phyloP scores from a whole-genome alignment of 1,139 yeast genomes.

The Arxiozyma heterogenica region DNA sequence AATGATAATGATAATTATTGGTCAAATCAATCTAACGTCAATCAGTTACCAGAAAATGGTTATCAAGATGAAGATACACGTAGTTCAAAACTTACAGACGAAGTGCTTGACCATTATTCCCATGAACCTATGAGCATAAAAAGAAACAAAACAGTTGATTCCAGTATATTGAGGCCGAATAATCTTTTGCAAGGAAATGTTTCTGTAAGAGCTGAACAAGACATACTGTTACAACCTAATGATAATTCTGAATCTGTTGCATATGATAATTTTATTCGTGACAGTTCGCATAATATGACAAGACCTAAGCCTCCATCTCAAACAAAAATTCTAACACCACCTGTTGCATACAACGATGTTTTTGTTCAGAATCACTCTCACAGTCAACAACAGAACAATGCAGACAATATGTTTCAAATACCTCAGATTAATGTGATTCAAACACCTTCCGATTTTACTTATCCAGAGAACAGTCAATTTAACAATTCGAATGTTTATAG shows the following conservation, averaged over 20 bases:
- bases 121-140: constrained; percentile 1
- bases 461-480: constrained; percentile 2
- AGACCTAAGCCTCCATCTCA: not conserved
- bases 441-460: constrained; percentile 13
- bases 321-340: constrained; percentile 9
- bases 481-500: not conserved
- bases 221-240: not conserved
- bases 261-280: not conserved
- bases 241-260: not conserved
- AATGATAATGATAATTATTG: constrained; percentile 6
- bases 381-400: not conserved
- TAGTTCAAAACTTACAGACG: not conserved
- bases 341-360: constrained; percentile 16
- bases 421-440: constrained; percentile 19
- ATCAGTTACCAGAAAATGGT: not conserved
- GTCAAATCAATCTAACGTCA: constrained; percentile 8
- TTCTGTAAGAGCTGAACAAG: not conserved
- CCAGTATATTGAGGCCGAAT: not conserved
- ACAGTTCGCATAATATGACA: not conserved
- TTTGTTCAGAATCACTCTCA: constrained; percentile 9
- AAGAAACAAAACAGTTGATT: not conserved
- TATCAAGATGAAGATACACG: not conserved
- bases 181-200: not conserved
- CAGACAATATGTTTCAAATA: constrained; percentile 6
- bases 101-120: constrained; percentile 1